These are phyloP conservation scores for Pestalotiopsis sp. DNA, from an alignment of 2,329 filamentous ascomycete species.

Conservation along the genomic window DNA sequence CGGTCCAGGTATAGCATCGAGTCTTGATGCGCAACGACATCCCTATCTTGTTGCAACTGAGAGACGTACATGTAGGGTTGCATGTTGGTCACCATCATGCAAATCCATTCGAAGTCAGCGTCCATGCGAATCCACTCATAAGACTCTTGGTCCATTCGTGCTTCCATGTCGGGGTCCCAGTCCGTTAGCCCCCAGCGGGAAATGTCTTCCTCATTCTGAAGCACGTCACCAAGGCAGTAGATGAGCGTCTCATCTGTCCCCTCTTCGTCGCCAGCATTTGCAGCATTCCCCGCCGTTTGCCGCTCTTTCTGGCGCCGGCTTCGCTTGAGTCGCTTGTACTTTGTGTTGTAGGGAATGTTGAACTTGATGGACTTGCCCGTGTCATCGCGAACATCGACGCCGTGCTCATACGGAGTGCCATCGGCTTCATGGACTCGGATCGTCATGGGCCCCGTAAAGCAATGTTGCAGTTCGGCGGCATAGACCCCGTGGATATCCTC, in stretches of 20 bases:
- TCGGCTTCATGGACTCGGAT: conserved; percentile 98
- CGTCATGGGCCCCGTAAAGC: conserved; percentile 96
- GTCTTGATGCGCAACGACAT: conserved; percentile 85
- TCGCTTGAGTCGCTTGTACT: conserved; percentile 95
- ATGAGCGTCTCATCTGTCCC: conserved; percentile 77
- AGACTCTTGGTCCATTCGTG: conserved; percentile 90
- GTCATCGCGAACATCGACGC: conserved; percentile 90
- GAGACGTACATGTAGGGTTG: conserved; percentile 98
- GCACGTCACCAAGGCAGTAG: conserved; percentile 89
- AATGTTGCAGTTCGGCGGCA: conserved; percentile 70
- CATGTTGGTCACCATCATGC: conserved; percentile 78
- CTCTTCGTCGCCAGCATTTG: conserved; percentile 54
- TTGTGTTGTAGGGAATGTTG: conserved; percentile 97
- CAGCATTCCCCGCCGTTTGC: conserved; percentile 41
- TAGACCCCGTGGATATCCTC: conserved; percentile 74
- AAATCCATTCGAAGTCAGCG: conserved; percentile 98
- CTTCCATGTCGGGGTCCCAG: conserved; percentile 87
- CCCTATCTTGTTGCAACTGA: conserved; percentile 93
- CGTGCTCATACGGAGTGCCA: conserved; percentile 97
- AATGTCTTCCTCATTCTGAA: conserved; percentile 81
- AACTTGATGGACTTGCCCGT: conserved; percentile 75
- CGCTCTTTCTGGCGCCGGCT: conserved; percentile 68
- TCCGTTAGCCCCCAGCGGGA: conserved; percentile 83
- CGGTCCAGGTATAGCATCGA: conserved; percentile 74
- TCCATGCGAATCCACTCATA: conserved; percentile 99